These are phyloP conservation scores for Vitis hybrid DNA, from an alignment of 177 flowering plant species.

Conservation along the genomic window DNA sequence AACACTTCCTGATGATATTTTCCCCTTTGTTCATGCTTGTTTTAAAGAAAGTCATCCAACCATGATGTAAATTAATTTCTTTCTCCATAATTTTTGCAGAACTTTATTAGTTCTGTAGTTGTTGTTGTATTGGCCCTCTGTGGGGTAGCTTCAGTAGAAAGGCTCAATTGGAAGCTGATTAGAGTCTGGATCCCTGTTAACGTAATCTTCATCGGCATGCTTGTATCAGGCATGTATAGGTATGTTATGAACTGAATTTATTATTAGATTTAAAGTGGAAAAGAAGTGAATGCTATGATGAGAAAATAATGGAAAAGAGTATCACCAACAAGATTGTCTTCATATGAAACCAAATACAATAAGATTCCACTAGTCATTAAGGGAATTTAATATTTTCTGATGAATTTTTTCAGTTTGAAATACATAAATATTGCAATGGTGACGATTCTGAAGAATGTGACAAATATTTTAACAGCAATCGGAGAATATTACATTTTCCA, in stretches of 20 bases:
- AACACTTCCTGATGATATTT: too few relatives aligned
- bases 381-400: not conserved
- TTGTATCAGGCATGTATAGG: conserved; percentile 70
- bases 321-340: not conserved
- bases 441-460: conserved; percentile 83
- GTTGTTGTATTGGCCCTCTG: conserved; percentile 40
- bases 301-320: too few relatives aligned
- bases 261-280: not conserved
- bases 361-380: not conserved
- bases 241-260: conserved; percentile 11
- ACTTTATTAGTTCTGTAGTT: conserved; percentile 53
- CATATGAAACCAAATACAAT: not conserved
- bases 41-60: too few relatives aligned
- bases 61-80: not conserved
- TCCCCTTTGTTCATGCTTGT: too few relatives aligned
- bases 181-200: conserved; percentile 81
- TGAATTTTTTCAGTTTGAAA: conserved; percentile 62
- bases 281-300: not conserved
- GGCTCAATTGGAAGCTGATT: conserved; percentile 65
- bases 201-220: conserved; percentile 85
- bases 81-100: conserved; percentile 46
- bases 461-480: conserved; percentile 75
- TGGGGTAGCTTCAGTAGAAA: conserved; percentile 64
- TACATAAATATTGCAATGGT: conserved; percentile 87
- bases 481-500: conserved; percentile 71